Evolutionary conservation across 2,329 filamentous ascomycete species (phyloP).

Genomic region (Colletotrichum sp.): DNA sequence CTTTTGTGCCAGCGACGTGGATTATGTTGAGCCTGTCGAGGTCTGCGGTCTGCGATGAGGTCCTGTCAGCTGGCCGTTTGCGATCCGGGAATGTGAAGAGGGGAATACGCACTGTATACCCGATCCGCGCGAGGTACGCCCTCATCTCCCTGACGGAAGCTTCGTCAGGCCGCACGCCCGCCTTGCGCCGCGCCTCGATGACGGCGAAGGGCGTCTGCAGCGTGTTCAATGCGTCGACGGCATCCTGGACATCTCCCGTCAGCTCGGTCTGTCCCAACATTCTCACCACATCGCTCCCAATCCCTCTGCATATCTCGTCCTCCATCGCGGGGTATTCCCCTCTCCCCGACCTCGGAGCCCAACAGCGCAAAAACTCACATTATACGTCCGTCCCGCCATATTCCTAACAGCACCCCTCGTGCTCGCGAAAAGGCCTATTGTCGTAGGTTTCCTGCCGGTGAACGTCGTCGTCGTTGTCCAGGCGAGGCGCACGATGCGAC

Average conservation of each 20-base stretch:
- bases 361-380: background rate
- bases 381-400: conserved; percentile 10
- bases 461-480: background rate
- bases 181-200: conserved; percentile 78
- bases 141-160: conserved; percentile 71
- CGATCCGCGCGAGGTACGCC: conserved; percentile 64
- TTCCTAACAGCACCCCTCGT: conserved; percentile 9
- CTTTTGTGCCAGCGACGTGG: conserved; percentile 92
- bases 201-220: conserved; percentile 88
- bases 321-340: background rate
- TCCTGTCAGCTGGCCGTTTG: background rate
- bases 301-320: background rate
- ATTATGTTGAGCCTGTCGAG: conserved; percentile 59
- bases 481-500: conserved; percentile 6
- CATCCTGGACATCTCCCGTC: conserved; percentile 68
- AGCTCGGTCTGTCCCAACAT: background rate
- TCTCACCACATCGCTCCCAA: background rate
- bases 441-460: background rate
- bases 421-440: background rate
- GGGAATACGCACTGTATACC: background rate
- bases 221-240: conserved; percentile 83
- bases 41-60: conserved; percentile 27
- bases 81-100: too few relatives aligned
- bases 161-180: conserved; percentile 73
- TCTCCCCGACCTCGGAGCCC: background rate